Base-by-base conservation (phyloP, 75 land plant genomes). In the Isoetes taiwanensis region DNA sequence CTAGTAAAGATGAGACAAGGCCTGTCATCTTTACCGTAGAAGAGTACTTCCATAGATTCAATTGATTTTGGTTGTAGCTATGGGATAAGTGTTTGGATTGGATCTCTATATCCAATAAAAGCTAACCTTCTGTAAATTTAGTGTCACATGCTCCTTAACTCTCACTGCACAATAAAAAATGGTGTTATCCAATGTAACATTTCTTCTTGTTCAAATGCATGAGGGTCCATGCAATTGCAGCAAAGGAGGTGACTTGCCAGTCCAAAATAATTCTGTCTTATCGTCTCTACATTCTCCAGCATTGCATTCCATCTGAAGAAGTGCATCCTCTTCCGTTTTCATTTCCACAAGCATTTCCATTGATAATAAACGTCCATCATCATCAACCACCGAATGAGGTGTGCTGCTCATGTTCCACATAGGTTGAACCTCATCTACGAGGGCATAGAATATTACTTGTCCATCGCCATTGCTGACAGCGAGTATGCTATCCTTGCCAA, bases 361-460 rank as follows among this genome's bases (percentile, higher is more conserved):
- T 31, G 86, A 77, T 32, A 71, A 46, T 3, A 93, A 48, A 46
- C 33, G 64, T 21, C 80, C 78, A 54, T 58, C 32, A 3, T 78
- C 67, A 65, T 84, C 84, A 65, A 88, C 64, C 38, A 59, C 66
- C 32, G 88, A 57, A 32, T 76, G 85, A 17, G 95, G 96, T 35
- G 80, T 58, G 20, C 38, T 69, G 19, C 67, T 75, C 20, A 43
- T 26, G 29, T 46, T 77, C 99, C 99, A 88, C 35, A 80, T 57
- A 28, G 99, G 96, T 57, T 84, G 96, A 28, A 93, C 48, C 62
- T 93, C 99, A 80, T 93, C 99, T 46, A 89, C 90, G 43, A 93
- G 57, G 12, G 90, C 95, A 72, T 84, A 86, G 46, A 93, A 65
- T 41, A 78, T 83, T 68, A 93, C 33, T 43, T 78, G 82, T 29